Evolutionary conservation across 805 yeast species (phyloP).

Genomic region (Saccharomycopsis fibuligera): DNA sequence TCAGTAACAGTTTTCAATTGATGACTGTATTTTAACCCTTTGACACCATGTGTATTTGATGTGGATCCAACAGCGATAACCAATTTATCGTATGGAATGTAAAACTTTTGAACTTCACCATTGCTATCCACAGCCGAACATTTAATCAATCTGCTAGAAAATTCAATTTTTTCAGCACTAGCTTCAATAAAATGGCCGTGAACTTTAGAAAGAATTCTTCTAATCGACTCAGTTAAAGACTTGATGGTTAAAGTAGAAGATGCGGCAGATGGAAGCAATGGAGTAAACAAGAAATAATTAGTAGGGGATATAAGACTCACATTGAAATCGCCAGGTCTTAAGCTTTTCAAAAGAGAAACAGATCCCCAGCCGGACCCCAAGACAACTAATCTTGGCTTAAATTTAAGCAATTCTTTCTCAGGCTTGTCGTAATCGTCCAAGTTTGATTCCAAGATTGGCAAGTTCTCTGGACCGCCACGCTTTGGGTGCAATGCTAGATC

Average conservation of each 20-base stretch:
- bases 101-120: slow-evolving; percentile 40
- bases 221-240: slow-evolving; percentile 56
- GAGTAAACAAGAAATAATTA: slow-evolving; percentile 63
- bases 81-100: slow-evolving; percentile 66
- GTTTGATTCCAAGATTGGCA: slow-evolving; percentile 51
- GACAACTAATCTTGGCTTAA: slow-evolving; percentile 52
- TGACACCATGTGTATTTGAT: slow-evolving; percentile 64
- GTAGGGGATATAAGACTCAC: slow-evolving; percentile 65
- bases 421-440: slow-evolving; percentile 52
- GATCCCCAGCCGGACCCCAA: slow-evolving; percentile 73
- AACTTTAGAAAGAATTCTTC: slow-evolving; percentile 45
- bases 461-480: slow-evolving; percentile 64
- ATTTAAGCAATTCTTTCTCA: slow-evolving; percentile 38
- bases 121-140: slow-evolving; percentile 39
- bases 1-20: slow-evolving; percentile 63
- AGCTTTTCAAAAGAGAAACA: slow-evolving; percentile 47
- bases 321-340: slow-evolving; percentile 51
- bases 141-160: slow-evolving; percentile 50
- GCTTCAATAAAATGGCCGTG: slow-evolving; percentile 61
- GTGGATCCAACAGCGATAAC: slow-evolving; percentile 66
- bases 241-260: slow-evolving; percentile 64
- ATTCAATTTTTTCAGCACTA: slow-evolving; percentile 51
- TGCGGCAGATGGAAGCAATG: slow-evolving; percentile 63
- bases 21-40: slow-evolving; percentile 56
- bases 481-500: slow-evolving; percentile 47